These are phyloP conservation scores for Falciphora oryzae DNA, from an alignment of 2,329 filamentous ascomycete genomes.

Conservation along the genomic window DNA sequence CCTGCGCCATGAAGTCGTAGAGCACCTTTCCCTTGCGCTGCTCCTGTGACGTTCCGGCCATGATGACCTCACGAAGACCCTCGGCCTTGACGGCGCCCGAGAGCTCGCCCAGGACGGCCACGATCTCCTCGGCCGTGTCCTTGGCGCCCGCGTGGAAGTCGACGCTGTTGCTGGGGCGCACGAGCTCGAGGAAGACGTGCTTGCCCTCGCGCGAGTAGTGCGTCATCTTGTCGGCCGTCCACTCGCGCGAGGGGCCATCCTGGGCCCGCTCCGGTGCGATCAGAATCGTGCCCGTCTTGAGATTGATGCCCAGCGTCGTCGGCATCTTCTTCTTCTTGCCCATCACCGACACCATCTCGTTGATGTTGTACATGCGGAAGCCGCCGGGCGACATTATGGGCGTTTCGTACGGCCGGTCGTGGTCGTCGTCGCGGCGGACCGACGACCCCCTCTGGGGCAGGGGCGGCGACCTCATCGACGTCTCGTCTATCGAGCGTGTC, in stretches of 20 bases:
- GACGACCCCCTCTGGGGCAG: conserved; percentile 19
- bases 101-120: conserved; percentile 79
- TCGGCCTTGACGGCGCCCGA: conserved; percentile 81
- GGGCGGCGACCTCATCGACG: conserved; percentile 18
- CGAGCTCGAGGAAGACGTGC: conserved; percentile 91
- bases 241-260: conserved; percentile 83
- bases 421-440: conserved; percentile 26
- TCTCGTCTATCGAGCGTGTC: conserved; percentile 27
- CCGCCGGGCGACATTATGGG: conserved; percentile 64
- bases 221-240: conserved; percentile 91
- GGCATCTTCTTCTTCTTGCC: conserved; percentile 98
- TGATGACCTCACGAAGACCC: conserved; percentile 76
- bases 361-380: conserved; percentile 94
- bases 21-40: conserved; percentile 81
- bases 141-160: conserved; percentile 97
- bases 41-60: conserved; percentile 63
- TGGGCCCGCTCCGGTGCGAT: conserved; percentile 80
- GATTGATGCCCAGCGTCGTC: conserved; percentile 90
- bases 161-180: conserved; percentile 86
- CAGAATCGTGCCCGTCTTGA: conserved; percentile 81
- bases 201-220: conserved; percentile 98
- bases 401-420: conserved; percentile 19
- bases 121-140: conserved; percentile 92
- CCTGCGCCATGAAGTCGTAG: conserved; percentile 96
- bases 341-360: conserved; percentile 95